Evolutionary conservation across 208 protist species (phyloP).

Genomic region (Trypanosomatidae sp.): DNA sequence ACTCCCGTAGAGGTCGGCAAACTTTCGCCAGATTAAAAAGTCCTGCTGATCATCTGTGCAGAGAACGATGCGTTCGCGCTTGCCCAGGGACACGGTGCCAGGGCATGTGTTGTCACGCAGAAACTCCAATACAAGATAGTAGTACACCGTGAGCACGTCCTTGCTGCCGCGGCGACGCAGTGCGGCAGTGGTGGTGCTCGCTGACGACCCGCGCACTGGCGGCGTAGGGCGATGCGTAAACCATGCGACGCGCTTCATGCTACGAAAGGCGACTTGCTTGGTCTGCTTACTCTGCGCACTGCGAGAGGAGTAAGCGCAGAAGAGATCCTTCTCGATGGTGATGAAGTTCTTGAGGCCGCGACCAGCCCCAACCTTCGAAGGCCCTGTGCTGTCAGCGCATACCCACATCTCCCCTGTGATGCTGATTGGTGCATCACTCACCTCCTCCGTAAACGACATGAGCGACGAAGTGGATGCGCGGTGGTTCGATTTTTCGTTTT

Average conservation of each 20-base stretch:
- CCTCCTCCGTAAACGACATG: slow-evolving; percentile 29
- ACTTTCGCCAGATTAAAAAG: slow-evolving; percentile 79
- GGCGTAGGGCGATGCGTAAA: slow-evolving; percentile 66
- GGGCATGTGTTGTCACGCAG: slow-evolving; percentile 50
- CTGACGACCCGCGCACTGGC: background rate
- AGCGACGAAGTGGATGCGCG: too few relatives aligned
- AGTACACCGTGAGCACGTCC: slow-evolving; percentile 35
- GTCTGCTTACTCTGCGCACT: slow-evolving; percentile 48
- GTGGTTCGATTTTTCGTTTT: background rate
- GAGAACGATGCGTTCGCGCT: slow-evolving; percentile 73
- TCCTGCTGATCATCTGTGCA: slow-evolving; percentile 83
- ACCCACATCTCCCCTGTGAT: slow-evolving; percentile 82
- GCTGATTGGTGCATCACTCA: slow-evolving; percentile 57
- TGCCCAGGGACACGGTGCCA: slow-evolving; percentile 32
- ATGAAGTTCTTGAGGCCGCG: slow-evolving; percentile 75
- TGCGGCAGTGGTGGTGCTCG: background rate
- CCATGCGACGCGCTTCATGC: slow-evolving; percentile 75
- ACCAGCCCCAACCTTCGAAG: slow-evolving; percentile 67
- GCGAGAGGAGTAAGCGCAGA: slow-evolving; percentile 66
- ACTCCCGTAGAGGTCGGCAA: slow-evolving; percentile 67
- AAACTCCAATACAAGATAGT: slow-evolving; percentile 85
- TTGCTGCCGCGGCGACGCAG: slow-evolving; percentile 11
- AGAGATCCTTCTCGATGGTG: slow-evolving; percentile 64
- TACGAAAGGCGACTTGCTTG: slow-evolving; percentile 69
- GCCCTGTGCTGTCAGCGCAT: slow-evolving; percentile 62